Evolutionary conservation across 805 yeast species (phyloP).

Genomic region (Helenozyma baotianmanensis): DNA sequence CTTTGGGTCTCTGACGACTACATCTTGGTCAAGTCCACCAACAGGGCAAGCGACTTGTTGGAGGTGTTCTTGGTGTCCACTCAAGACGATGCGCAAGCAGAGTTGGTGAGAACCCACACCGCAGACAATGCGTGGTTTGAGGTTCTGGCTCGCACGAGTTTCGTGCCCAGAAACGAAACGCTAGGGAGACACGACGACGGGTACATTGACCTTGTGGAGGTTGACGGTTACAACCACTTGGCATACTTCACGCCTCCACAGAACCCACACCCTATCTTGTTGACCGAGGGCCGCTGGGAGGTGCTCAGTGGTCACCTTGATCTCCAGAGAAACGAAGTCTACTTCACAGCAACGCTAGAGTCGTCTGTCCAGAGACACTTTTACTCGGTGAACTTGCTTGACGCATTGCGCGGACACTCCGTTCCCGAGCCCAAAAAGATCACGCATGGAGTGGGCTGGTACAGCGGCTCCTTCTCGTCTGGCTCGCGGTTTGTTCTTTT

Average conservation of each 20-base stretch:
- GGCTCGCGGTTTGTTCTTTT: constrained; percentile 72
- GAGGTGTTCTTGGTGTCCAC: constrained; percentile 45
- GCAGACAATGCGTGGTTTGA: constrained; percentile 61
- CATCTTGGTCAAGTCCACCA: constrained; percentile 56
- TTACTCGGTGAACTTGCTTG: constrained; percentile 57
- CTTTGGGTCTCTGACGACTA: constrained; percentile 51
- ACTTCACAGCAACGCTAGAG: constrained; percentile 68
- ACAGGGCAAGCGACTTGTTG: constrained; percentile 55
- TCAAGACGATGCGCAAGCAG: constrained; percentile 20
- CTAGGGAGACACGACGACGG: constrained; percentile 45
- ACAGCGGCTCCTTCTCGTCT: constrained; percentile 67
- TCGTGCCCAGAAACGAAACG: constrained; percentile 32
- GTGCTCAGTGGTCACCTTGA: constrained; percentile 45
- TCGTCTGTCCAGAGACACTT: constrained; percentile 83
- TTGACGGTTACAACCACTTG: constrained; percentile 64
- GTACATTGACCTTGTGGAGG: constrained; percentile 72
- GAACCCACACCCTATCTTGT: constrained; percentile 40
- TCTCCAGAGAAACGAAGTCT: constrained; percentile 41
- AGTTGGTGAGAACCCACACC: constrained; percentile 39
- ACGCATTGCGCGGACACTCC: constrained; percentile 35
- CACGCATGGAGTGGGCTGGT: constrained; percentile 49
- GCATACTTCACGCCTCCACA: constrained; percentile 77
- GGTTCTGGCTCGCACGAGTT: constrained; percentile 31
- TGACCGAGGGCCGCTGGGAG: constrained; percentile 82
- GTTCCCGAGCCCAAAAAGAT: constrained; percentile 26